Conservation (phyloP, 2,329 filamentous ascomycete species). For the Ceratocystis albifundus region DNA sequence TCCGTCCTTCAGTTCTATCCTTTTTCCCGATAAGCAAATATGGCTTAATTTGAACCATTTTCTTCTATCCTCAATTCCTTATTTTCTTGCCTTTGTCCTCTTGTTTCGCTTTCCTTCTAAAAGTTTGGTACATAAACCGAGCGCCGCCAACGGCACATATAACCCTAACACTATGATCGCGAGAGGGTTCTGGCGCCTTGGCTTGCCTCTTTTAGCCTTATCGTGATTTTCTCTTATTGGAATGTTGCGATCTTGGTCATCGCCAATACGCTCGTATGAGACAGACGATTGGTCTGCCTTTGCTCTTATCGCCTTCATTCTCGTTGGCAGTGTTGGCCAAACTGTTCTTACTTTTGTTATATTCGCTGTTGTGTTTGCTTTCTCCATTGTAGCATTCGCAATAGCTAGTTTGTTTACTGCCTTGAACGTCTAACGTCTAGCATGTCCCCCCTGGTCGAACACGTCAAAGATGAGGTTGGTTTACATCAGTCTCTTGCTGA, state of each 20-base stretch:
- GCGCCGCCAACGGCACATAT: neutral
- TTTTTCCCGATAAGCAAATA: neutral
- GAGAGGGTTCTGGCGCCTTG: conserved; percentile 6
- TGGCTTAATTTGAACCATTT: neutral
- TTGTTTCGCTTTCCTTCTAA: neutral
- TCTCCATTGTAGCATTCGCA: neutral
- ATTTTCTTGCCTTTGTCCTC: neutral
- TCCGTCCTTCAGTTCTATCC: neutral
- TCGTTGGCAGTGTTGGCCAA: conserved; percentile 1
- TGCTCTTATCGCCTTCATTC: neutral
- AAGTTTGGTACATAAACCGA: neutral
- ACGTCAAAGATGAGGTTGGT: conserved; percentile 24
- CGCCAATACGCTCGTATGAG: neutral
- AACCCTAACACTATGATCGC: conserved; percentile 4
- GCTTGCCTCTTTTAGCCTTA: conserved; percentile 9
- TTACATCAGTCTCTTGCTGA: neutral
- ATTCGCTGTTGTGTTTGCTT: neutral
- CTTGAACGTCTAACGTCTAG: neutral
- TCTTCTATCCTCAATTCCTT: neutral
- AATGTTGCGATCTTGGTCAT: conserved; percentile 11
- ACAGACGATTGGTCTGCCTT: neutral
- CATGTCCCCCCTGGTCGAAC: conserved; percentile 14
- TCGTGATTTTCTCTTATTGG: conserved; percentile 10
- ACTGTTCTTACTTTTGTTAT: neutral
- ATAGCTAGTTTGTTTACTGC: neutral